A percentile compares a stretch with the other conserved stretches of the same genome.
Conservation (phyloP, 768 basidiomycete species). For the Mycena pura region DNA sequence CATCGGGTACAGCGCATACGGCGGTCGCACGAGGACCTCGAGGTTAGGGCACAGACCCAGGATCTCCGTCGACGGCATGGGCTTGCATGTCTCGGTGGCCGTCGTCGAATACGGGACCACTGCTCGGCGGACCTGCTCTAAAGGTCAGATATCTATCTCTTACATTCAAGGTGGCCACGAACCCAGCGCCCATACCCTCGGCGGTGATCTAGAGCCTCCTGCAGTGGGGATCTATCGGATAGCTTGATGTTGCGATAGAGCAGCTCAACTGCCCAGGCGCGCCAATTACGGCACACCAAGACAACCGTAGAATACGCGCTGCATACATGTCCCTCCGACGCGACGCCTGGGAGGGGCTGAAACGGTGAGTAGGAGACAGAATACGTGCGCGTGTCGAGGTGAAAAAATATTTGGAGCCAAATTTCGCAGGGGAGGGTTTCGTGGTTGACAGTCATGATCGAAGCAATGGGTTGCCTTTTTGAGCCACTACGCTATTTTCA, state of each 20-base stretch:
- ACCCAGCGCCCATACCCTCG: constrained; percentile 40
- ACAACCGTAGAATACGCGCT: constrained; percentile 43
- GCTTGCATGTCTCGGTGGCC: constrained; percentile 40
- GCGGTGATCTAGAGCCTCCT: constrained; percentile 41
- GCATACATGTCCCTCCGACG: constrained; percentile 41
- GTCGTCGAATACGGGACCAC: constrained; percentile 66
- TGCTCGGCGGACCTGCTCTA: constrained; percentile 56
- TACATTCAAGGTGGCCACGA: too few species aligned
- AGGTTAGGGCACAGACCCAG: constrained; percentile 56
- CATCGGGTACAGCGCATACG: constrained; percentile 26
- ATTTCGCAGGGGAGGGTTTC: constrained; percentile 55
- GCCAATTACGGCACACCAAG: constrained; percentile 66
- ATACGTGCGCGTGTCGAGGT: constrained; percentile 30
- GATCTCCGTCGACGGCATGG: constrained; percentile 51
- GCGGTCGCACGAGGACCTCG: constrained; percentile 62
- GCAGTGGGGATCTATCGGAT: constrained; percentile 28
- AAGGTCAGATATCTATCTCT: constrained; percentile 7
- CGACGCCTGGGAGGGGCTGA: constrained; percentile 35
- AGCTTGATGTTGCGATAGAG: constrained; percentile 64
- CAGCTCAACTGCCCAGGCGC: constrained; percentile 48
- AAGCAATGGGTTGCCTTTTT: too few species aligned
- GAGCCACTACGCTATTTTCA: too few species aligned
- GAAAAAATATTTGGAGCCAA: constrained; percentile 58
- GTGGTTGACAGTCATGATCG: too few species aligned
- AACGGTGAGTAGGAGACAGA: constrained; percentile 54